Conservation (phyloP, 108 stramenopile genomes). For the Skeletonema marinoi region DNA sequence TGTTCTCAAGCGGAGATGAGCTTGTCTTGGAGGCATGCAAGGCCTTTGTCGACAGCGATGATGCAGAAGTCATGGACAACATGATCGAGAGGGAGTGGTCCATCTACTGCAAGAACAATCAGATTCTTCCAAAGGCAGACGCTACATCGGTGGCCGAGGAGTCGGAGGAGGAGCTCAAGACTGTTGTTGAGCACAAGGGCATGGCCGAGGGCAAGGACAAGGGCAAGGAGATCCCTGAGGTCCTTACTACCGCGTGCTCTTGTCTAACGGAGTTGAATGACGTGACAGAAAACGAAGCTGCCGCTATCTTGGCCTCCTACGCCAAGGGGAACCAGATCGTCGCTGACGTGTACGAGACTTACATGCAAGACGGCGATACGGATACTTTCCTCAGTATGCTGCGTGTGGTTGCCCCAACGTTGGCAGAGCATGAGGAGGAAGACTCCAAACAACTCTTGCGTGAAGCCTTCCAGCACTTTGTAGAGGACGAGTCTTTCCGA, state of each 20-base stretch:
- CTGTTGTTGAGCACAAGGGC: background rate
- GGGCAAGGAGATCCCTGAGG: conserved; percentile 6
- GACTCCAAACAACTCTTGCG: background rate
- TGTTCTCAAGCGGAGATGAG: conserved; percentile 45
- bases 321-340: conserved; percentile 18
- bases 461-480: conserved; percentile 5
- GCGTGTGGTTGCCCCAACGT: background rate
- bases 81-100: conserved; percentile 36
- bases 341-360: conserved; percentile 30
- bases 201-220: background rate
- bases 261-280: conserved; percentile 25
- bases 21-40: conserved; percentile 37
- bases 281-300: conserved; percentile 23
- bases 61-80: conserved; percentile 15
- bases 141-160: background rate
- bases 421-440: background rate
- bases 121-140: background rate
- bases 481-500: conserved; percentile 15
- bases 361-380: conserved; percentile 24
- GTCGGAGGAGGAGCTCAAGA: background rate
- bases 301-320: conserved; percentile 13
- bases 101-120: conserved; percentile 35
- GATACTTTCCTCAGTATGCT: conserved; percentile 23
- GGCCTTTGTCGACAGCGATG: conserved; percentile 21
- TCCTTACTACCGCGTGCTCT: conserved; percentile 26